Evolutionary conservation across 495 filamentous ascomycete species (phyloP), one percentile per base, ranked within the genome.

Genomic region (Cercophora samala): DNA sequence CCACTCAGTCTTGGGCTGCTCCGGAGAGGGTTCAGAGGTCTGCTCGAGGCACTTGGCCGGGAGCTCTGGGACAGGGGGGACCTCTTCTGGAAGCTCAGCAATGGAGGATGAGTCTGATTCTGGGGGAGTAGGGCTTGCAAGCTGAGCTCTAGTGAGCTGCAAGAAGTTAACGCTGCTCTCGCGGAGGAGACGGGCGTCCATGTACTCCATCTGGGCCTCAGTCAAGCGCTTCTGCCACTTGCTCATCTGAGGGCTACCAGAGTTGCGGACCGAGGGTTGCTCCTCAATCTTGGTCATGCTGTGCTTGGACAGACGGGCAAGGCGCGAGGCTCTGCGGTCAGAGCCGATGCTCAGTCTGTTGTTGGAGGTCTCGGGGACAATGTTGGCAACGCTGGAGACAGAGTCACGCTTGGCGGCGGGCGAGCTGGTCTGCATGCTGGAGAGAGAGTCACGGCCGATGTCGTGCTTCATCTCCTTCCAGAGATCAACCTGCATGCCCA

Each of bases 51-150:
- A 46, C 54, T 67, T 75, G 11, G 62, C 66, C 26, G 72, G 72
- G 25, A 75, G 68, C 15, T 76, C 72, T 0, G 73, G 74, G 51
- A 60, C 13, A 61, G 58, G 32, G 8, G 58, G 58, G 8, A 70
- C 21, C 24, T 62, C 70, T 19, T 72, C 76, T 8, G 26, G 26
- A 46, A 46, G 8, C 4, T 4, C 29, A 23, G 5, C n/a, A 5
- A 56, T 18, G 22, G 15, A 19, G 24, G 80, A 79, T 51, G 74
- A 71, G 21, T 79, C 74, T 5, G 79, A 81, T 51, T 83, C 79
- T 0, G 82, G 83, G 54, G 83, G 84, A 58, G 80, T 86, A 5
- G 82, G 81, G 64, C 80, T 85, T 23, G 81, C 80, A 0, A 84
- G 64, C 60, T 75, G 75, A n/a, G 70, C 73, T 64, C 78, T 77